A percentile compares a stretch with the other conserved stretches of the same genome.
Conservation (phyloP, 192 early-diverging fungal species). For the Endogone sp. region DNA sequence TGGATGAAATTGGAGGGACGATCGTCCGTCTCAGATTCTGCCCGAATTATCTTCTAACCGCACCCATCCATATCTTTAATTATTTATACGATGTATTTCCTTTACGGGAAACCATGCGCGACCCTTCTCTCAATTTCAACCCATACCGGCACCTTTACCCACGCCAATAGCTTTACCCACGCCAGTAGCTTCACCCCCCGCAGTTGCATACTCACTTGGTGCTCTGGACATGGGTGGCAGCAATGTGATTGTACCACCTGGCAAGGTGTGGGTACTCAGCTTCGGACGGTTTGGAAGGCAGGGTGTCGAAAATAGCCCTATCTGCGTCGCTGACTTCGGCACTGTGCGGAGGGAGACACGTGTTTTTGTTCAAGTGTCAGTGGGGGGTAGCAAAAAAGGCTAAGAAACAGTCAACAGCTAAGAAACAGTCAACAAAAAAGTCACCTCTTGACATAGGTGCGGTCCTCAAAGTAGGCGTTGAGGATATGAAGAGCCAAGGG, state of each 20-base stretch:
- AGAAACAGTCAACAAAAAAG: neutral
- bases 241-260: conserved; percentile 96
- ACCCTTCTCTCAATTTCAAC: too few relatives aligned
- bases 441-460: conserved; percentile 29
- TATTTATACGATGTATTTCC: too few relatives aligned
- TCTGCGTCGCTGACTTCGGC: conserved; percentile 79
- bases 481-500: conserved; percentile 33
- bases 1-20: too few relatives aligned
- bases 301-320: conserved; percentile 78
- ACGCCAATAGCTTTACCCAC: conserved; percentile 27
- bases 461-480: conserved; percentile 29
- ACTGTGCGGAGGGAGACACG: conserved; percentile 26
- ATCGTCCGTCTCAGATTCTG: too few relatives aligned
- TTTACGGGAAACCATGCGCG: too few relatives aligned
- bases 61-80: too few relatives aligned
- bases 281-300: conserved; percentile 70
- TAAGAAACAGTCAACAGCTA: neutral
- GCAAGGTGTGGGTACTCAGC: conserved; percentile 79
- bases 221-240: conserved; percentile 43
- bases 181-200: conserved; percentile 23
- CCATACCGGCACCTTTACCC: too few relatives aligned
- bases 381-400: neutral
- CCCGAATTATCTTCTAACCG: too few relatives aligned
- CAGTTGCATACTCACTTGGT: conserved; percentile 40
- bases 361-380: too few relatives aligned